Evolutionary conservation across 1,284 basidiomycete genomes (phyloP).

Genomic region (Coriolopsis trogii): DNA sequence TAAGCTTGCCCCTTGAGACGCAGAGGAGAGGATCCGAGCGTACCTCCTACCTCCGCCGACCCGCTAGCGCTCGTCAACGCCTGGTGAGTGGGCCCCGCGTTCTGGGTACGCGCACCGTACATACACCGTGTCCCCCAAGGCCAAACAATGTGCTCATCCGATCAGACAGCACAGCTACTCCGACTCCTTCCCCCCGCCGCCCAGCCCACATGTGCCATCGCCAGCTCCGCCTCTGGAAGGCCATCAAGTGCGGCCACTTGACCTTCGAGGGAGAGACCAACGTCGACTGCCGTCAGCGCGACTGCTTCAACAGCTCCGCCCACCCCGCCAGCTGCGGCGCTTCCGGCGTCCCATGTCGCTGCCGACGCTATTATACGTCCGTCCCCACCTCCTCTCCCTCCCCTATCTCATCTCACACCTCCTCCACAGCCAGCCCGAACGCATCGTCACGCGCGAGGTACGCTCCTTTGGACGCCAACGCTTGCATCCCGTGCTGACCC

Average conservation of each 20-base stretch:
- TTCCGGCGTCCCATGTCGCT: conserved; percentile 43
- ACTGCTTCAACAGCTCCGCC: conserved; percentile 49
- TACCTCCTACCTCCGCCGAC: conserved; percentile 74
- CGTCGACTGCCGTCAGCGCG: conserved; percentile 53
- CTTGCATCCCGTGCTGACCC: too few relatives aligned
- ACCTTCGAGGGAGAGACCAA: conserved; percentile 49
- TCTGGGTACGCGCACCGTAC: too few relatives aligned
- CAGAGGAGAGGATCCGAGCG: too few relatives aligned
- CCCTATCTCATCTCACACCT: conserved; percentile 1
- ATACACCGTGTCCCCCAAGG: too few relatives aligned
- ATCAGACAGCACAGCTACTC: too few relatives aligned
- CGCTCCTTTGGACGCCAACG: neutral
- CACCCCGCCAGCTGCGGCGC: conserved; percentile 53
- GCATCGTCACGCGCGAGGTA: conserved; percentile 34
- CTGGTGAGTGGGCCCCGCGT: conserved; percentile 29
- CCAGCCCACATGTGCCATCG: conserved; percentile 72
- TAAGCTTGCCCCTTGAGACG: too few relatives aligned
- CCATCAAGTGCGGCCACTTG: conserved; percentile 55
- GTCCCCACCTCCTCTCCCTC: conserved; percentile 28
- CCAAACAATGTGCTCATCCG: too few relatives aligned
- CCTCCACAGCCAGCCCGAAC: conserved; percentile 34
- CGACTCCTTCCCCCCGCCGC: too few relatives aligned
- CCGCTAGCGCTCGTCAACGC: conserved; percentile 34
- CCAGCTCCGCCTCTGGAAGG: conserved; percentile 54
- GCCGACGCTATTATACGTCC: conserved; percentile 61